Evolutionary conservation across 805 yeast genomes (phyloP).

Genomic region (Metschnikowia lunata): DNA sequence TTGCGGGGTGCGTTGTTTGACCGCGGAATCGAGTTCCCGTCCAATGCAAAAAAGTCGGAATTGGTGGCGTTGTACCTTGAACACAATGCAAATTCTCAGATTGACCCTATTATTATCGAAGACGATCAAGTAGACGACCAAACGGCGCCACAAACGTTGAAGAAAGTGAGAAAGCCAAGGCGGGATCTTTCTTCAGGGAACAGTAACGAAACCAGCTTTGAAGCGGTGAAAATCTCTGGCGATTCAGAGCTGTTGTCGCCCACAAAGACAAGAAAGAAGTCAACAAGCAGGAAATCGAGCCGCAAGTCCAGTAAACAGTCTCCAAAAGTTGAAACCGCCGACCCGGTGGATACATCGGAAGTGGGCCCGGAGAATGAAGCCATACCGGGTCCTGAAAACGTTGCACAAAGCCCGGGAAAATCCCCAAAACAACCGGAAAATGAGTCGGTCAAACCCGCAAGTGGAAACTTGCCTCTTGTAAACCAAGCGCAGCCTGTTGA

Average conservation of each 20-base stretch:
- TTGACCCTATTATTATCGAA: not conserved
- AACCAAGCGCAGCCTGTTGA: not conserved
- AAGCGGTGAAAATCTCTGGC: not conserved
- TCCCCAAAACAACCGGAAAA: not conserved
- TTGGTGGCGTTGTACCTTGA: constrained; percentile 58
- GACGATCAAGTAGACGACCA: not conserved
- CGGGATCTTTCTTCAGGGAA: not conserved
- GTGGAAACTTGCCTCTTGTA: no score
- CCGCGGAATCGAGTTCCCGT: constrained; percentile 56
- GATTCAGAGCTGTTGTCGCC: not conserved
- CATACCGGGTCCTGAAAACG: not conserved
- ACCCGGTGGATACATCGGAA: not conserved
- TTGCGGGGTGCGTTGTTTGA: constrained; percentile 62
- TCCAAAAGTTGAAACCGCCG: not conserved
- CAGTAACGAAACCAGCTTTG: not conserved
- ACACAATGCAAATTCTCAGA: constrained; percentile 32
- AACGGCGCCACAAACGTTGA: constrained; percentile 1
- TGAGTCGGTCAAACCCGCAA: not conserved
- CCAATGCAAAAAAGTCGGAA: constrained; percentile 64
- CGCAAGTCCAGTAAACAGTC: not conserved
- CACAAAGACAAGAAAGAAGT: not conserved
- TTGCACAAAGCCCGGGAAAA: not conserved
- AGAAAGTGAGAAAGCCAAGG: constrained; percentile 1
- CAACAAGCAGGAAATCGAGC: not conserved
- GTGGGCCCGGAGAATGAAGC: no score